Evolutionary conservation across 2,329 filamentous ascomycete genomes (phyloP).

Genomic region (Fusarium anguioides): DNA sequence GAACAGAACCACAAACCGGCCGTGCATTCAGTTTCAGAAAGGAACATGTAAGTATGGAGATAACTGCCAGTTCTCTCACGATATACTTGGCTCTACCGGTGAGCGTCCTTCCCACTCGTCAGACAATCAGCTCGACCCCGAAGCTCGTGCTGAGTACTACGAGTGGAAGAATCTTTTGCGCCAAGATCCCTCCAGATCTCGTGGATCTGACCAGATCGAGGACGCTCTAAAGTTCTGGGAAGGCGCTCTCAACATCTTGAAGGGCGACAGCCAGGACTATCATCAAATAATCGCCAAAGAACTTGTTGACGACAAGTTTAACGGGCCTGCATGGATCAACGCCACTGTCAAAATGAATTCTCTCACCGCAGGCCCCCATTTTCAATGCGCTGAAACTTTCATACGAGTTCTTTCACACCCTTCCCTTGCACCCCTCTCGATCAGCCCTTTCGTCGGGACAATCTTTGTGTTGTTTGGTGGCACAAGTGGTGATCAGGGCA

Average conservation of each 20-base stretch:
- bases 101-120: too few species aligned
- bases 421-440: slow-evolving; percentile 35
- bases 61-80: slow-evolving; percentile 7
- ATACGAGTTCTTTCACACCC: background rate
- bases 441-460: slow-evolving; percentile 49
- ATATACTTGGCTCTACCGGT: background rate
- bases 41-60: background rate
- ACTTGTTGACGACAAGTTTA: slow-evolving; percentile 2
- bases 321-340: slow-evolving; percentile 1
- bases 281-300: slow-evolving; percentile 6
- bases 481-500: slow-evolving; percentile 42
- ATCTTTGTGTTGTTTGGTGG: slow-evolving; percentile 50
- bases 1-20: background rate
- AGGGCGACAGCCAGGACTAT: background rate
- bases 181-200: background rate
- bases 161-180: slow-evolving; percentile 8
- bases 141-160: background rate
- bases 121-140: background rate
- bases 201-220: background rate
- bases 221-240: slow-evolving; percentile 3
- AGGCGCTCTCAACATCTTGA: background rate
- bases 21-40: background rate
- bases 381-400: background rate
- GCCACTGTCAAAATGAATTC: too few species aligned
- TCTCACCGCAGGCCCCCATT: background rate